Base-by-base conservation (phyloP, 495 filamentous ascomycete genomes). In the Xylaria telfairii region DNA sequence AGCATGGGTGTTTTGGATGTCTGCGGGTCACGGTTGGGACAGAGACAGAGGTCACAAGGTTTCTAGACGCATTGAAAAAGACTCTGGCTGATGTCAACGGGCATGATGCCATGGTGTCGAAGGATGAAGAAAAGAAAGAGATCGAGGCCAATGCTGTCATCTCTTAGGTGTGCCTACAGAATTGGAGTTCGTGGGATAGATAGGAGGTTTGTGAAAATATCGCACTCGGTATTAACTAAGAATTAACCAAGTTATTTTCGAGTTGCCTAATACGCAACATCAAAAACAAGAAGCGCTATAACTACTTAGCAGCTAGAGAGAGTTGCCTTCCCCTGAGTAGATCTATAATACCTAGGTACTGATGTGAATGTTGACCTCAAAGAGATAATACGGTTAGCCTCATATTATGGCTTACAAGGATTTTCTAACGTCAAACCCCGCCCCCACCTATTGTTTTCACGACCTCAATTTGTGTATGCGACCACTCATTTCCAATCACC, bases 1-100 rank as follows among this genome's bases (percentile, higher is more conserved):
- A 99, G 85, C 80, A 90, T 39, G 96, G 94, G 6, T 99, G 96
- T 76, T 75, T 90, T 70, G 96, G 95, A 1, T 97, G 95, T 76
- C 79, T 99, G 76, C 86, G 96, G 49, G 91, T 99, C 71, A 98
- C 96, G 1, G 92, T 99, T 10, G 96, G 96, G 7, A 99, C 96
- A 6, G 92, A 94, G 77, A 80, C 87, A 17, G 96, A 99, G 81
- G 92, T 96, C 30, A 90, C 87, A 41, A 87, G 87, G 72, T 90
- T 98, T 76, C 78, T 99, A 79, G 80, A 83, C 28, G 90, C 93
- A 76, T 75, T 97, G 41, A 83, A 81, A 74, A 80, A 73, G 59
- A 90, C 92, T 37, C 74, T 98, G 68, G 80, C 73, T 4, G 87
- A 88, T 69, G 83, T 90, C 24, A 77, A 84, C 46, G 78, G 79